These are phyloP conservation scores for Candida nanaspora DNA, from an alignment of 805 yeast species.

Conservation along the genomic window DNA sequence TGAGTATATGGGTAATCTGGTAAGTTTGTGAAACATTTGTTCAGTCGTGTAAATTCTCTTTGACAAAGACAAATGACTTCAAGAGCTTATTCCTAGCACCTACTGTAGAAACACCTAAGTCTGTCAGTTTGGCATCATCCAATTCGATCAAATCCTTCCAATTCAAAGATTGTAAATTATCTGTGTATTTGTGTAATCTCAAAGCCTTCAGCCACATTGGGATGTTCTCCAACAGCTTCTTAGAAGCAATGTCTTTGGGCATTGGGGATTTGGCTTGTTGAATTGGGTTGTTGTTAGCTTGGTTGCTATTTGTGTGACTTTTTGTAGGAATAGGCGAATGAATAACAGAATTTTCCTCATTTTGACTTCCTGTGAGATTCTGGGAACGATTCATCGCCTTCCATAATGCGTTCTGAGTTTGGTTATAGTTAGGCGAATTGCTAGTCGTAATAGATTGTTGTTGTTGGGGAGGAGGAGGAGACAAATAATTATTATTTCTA, in stretches of 20 bases:
- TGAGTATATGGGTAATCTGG: no score
- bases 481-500: neutral
- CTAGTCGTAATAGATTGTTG: neutral
- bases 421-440: neutral
- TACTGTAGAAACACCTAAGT: constrained; percentile 81
- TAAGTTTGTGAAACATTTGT: no score
- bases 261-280: constrained; percentile 32
- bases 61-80: constrained; percentile 84
- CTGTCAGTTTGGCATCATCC: constrained; percentile 61
- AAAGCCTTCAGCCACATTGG: constrained; percentile 90
- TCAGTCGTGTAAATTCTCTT: constrained; percentile 33
- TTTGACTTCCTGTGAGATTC: neutral
- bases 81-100: constrained; percentile 94
- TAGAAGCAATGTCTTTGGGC: constrained; percentile 43
- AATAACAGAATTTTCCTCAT: neutral
- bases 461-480: neutral
- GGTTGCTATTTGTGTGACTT: neutral
- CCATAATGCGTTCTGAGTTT: neutral
- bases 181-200: constrained; percentile 91
- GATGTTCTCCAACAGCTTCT: constrained; percentile 59
- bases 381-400: neutral
- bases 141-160: constrained; percentile 78
- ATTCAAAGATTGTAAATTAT: constrained; percentile 59
- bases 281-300: constrained; percentile 1
- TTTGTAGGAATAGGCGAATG: constrained; percentile 5